Conservation (phyloP, 306 rosid genomes). For the Lotus japonicus region DNA sequence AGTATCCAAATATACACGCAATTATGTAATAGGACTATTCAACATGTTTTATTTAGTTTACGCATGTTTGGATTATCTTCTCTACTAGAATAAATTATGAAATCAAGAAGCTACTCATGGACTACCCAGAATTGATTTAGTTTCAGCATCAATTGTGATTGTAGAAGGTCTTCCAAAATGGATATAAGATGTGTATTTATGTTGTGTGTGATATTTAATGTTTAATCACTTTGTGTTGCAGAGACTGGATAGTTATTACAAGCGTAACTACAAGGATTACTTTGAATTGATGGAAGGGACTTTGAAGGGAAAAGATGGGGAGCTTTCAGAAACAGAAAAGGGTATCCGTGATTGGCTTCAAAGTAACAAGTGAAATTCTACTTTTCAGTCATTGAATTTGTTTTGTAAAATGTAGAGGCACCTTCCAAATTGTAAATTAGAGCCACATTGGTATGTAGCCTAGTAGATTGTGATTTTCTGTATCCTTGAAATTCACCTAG, state of each 20-base stretch:
- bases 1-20: too few species aligned
- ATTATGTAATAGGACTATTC: neutral
- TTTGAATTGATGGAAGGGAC: constrained; percentile 73
- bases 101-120: too few species aligned
- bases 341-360: constrained; percentile 84
- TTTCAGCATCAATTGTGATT: too few species aligned
- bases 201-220: neutral
- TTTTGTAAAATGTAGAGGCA: neutral
- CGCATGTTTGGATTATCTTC: neutral
- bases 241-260: constrained; percentile 85
- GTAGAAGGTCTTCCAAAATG: too few species aligned
- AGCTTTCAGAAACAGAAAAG: constrained; percentile 72
- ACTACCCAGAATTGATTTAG: too few species aligned
- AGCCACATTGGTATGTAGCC: neutral
- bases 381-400: neutral
- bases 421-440: constrained; percentile 9
- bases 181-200: neutral
- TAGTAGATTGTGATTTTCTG: constrained; percentile 8
- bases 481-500: constrained; percentile 4
- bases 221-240: constrained; percentile 18
- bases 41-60: neutral
- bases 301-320: constrained; percentile 35
- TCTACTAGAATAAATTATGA: too few species aligned
- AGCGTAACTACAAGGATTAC: constrained; percentile 90
- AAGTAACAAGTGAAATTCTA: constrained; percentile 37